Evolutionary conservation across 192 early-diverging fungal genomes (phyloP).

Genomic region (Entomortierella beljakovae): DNA sequence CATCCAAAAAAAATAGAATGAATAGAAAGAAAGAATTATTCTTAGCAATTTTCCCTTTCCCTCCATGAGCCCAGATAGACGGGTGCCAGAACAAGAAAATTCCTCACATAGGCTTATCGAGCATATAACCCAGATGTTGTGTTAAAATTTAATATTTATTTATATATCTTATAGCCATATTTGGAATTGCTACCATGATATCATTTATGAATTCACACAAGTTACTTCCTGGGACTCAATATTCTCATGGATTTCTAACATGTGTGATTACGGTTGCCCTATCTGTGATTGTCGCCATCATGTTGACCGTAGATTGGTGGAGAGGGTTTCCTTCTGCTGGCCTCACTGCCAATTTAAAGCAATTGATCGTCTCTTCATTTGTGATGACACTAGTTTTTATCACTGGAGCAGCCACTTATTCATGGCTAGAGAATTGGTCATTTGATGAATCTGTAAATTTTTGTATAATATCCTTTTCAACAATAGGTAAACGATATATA

Average conservation of each 20-base stretch:
- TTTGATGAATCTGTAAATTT: slow-evolving; percentile 48
- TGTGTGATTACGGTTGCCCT: slow-evolving; percentile 19
- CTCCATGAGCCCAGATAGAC: not conserved
- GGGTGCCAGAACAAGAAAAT: not conserved
- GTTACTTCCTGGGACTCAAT: slow-evolving; percentile 21
- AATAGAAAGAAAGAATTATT: too few relatives aligned
- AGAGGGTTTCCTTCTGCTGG: slow-evolving; percentile 42
- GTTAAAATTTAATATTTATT: not conserved
- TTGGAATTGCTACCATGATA: slow-evolving; percentile 21
- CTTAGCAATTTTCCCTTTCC: not conserved
- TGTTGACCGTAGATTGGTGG: slow-evolving; percentile 40
- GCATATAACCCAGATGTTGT: too few relatives aligned
- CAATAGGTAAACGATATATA: slow-evolving; percentile 15
- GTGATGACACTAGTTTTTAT: slow-evolving; percentile 41
- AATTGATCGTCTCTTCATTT: slow-evolving; percentile 46
- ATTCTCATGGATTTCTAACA: slow-evolving; percentile 41
- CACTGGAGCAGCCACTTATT: slow-evolving; percentile 24
- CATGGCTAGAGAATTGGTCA: slow-evolving; percentile 34
- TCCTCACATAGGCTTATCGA: too few relatives aligned
- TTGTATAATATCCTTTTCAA: slow-evolving; percentile 51
- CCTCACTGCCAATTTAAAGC: slow-evolving; percentile 29
- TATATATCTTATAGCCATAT: slow-evolving; percentile 18
- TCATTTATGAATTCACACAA: slow-evolving; percentile 10
- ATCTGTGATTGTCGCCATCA: slow-evolving; percentile 22
- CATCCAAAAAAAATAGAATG: too few relatives aligned